Base-by-base conservation (phyloP, 106 monocot genomes). In the Amphibolis antarctica region DNA sequence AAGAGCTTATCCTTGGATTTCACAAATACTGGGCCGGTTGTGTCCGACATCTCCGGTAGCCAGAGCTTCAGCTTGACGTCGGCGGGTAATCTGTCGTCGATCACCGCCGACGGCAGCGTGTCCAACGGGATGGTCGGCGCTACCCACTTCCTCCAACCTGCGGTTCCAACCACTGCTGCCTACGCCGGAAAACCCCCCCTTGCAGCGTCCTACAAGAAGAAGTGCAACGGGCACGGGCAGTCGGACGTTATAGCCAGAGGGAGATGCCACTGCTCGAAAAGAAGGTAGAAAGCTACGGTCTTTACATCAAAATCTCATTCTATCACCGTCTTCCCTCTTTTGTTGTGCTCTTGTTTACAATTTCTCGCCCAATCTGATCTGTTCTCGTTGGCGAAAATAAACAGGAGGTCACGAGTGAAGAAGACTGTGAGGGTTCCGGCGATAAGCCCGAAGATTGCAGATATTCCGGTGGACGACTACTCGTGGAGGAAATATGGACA, bases 401-500 rank as follows among this genome's bases (percentile, higher is more conserved):
- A 10, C 73, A 89, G 89, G 64, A 85, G 80, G 53, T 66, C 71
- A 44, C 71, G 80, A 18, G 69, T 76, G 64, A 89, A 79, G 77
- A 82, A 24, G 68, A 77, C 85, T 60, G 78, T 89, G 3, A 55
- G 85, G 42, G 89, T 89, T 24, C 89, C 89, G 67, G 89, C 79
- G 29, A 73, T 82, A 14, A 89, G 89, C 53, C 75, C 89, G 19
- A 82, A 78, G 71, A 80, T 78, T 19, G 85, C 89, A 9, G 89
- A 89, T 36, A 82, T 85, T 23, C 89, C 89, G 0, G 59, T 79
- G 14, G 89, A 89, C 75, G 82, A 80, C 56, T 85, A 80, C 77
- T 89, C 89, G 1, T 89, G 89, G 89, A 68, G 89, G 46, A 89
- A 89, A 67, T 89, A 89, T 71, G 88, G 88, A 11, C 88, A 89